Conservation (phyloP, 306 rosid species). For the Dryas alaskensis region DNA sequence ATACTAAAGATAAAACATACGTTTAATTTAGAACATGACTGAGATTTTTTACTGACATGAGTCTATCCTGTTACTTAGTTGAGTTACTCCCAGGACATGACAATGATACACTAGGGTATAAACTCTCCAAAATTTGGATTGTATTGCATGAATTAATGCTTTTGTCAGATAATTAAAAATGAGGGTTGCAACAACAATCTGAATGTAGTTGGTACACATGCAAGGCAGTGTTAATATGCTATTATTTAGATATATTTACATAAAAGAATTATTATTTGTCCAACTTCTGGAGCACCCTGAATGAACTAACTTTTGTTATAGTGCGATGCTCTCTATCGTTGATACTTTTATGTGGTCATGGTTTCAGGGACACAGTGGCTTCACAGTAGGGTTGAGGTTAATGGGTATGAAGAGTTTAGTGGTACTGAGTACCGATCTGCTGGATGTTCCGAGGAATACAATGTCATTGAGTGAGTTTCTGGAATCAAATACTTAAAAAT, state of each 20-base stretch:
- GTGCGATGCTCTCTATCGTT: constrained; percentile 6
- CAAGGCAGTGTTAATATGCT: no score
- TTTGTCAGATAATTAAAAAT: background rate
- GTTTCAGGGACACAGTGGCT: constrained; percentile 82
- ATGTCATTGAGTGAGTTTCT: constrained; percentile 59
- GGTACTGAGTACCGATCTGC: constrained; percentile 88
- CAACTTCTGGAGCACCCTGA: background rate
- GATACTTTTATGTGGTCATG: constrained; percentile 5
- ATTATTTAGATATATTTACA: no score
- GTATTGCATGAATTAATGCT: background rate
- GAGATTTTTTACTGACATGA: background rate
- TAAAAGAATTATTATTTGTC: background rate
- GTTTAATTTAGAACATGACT: background rate
- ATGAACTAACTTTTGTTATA: constrained; percentile 14
- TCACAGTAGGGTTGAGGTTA: constrained; percentile 72
- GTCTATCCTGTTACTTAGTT: background rate
- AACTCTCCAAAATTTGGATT: background rate
- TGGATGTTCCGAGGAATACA: constrained; percentile 90
- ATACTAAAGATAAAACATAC: background rate
- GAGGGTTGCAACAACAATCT: background rate
- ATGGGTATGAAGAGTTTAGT: constrained; percentile 90
- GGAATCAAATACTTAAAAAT: background rate
- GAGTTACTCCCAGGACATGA: background rate
- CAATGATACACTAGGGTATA: background rate
- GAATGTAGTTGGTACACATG: no score